Base-by-base conservation (phyloP, 2,329 filamentous ascomycete genomes). In the Aureobasidium leucospermi region DNA sequence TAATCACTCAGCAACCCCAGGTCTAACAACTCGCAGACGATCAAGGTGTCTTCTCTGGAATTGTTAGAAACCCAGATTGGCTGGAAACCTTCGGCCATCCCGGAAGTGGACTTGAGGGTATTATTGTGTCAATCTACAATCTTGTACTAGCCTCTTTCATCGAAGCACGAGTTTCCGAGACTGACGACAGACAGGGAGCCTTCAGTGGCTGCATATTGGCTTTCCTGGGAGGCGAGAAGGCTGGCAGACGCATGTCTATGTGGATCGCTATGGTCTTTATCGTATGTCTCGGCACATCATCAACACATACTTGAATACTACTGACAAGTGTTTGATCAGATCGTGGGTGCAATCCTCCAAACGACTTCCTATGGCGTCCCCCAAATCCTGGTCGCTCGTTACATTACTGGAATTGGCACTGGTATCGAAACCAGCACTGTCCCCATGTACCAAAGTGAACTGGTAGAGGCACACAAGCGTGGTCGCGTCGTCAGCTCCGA, bases 321-420 rank as follows among this genome's bases (percentile, higher is more conserved):
- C 61, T 38, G 23, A 46, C 45, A 36, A 19, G 8, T 11, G 11
- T 32, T n/a, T 32, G 10, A n/a, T 41, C 32, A 69, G 67, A 69
- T 71, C n/a, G 62, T 70, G 34, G 79, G 78, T 4, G 76, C 77
- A 2, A 63, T 75, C 3, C 68, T 81, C 3, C 78, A 80, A 65
- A 72, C 75, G 2, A 70, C 75, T 0, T 73, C 76, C 1, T 78
- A 72, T 62, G 70, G 68, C n/a, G 71, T 75, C 5, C 64, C 75
- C 0, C 76, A 78, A 58, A 71, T 79, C 60, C 74, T 79, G 38
- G 70, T 78, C 7, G 79, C 75, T 2, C 70, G 79, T 11, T 73
- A 79, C 31, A 70, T 81, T 9, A 75, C 79, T 0, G 79, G 79
- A 5, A 63, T 79, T 8, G 78, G 78, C 0, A 74, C 77, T 43